A percentile compares a stretch with the other conserved stretches of the same genome.
phyloP scores from a whole-genome alignment of 139 green algal species.

The Nannochloris sp. region DNA sequence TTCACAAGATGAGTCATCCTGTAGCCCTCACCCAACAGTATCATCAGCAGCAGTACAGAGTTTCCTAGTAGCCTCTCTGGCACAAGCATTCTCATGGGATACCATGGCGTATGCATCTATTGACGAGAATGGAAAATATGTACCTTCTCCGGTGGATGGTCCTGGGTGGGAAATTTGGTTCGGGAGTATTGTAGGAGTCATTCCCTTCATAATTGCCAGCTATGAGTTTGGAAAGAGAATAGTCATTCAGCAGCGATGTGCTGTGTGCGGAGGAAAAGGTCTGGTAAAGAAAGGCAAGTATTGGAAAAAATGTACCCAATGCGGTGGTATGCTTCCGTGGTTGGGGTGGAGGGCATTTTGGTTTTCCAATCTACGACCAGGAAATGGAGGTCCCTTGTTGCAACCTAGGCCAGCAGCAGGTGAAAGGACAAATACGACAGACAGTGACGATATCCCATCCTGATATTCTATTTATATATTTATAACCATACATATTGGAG shows the following conservation, averaged over 20 bases:
- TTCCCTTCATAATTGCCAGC: conserved; percentile 70
- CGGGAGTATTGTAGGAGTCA: conserved; percentile 48
- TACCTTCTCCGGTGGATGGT: conserved; percentile 29
- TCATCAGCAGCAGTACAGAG: not conserved
- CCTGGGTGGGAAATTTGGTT: conserved; percentile 58
- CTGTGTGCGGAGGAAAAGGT: conserved; percentile 54
- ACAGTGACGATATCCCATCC: no score
- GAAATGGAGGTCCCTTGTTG: conserved; percentile 65
- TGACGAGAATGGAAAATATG: conserved; percentile 10
- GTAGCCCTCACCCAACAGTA: not conserved
- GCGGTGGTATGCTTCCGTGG: conserved; percentile 84
- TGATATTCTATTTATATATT: no score
- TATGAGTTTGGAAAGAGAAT: conserved; percentile 82
- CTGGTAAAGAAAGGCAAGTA: conserved; percentile 48
- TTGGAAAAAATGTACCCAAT: conserved; percentile 34
- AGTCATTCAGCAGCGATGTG: conserved; percentile 73
- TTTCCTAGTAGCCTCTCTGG: not conserved
- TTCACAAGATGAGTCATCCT: not conserved
- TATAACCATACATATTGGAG: not conserved
- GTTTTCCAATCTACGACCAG: conserved; percentile 51
- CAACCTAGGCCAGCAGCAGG: conserved; percentile 11
- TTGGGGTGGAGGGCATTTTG: conserved; percentile 70
- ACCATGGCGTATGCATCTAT: not conserved
- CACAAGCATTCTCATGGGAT: conserved; percentile 11
- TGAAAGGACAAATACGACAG: no score